Conservation (phyloP, 108 stramenopile species). For the Aurantiochytrium sp. region DNA sequence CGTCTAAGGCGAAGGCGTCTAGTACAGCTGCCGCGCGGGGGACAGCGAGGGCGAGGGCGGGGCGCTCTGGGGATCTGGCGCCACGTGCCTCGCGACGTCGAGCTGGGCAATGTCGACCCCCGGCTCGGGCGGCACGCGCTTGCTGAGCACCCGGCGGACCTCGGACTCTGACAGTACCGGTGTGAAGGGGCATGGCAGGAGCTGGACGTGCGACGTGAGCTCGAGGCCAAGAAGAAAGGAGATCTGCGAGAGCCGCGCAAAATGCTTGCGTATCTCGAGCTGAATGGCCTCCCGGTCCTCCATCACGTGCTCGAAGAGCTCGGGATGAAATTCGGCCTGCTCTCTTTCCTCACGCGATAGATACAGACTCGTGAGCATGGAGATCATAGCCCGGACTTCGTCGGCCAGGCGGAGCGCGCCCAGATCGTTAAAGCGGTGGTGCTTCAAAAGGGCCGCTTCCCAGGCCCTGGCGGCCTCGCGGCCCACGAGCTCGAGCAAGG, state of each 20-base stretch:
- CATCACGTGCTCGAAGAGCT: not conserved
- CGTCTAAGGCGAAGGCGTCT: too few relatives aligned
- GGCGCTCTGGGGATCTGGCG: too few relatives aligned
- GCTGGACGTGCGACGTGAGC: not conserved
- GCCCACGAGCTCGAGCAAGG: not conserved
- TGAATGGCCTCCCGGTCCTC: not conserved
- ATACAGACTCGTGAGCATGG: not conserved
- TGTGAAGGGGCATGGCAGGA: not conserved
- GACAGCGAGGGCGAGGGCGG: too few relatives aligned
- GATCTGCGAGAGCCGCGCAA: not conserved
- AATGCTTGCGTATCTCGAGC: not conserved
- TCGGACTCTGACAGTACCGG: not conserved
- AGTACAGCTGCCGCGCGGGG: too few relatives aligned
- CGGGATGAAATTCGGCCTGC: not conserved
- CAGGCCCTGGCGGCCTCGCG: not conserved
- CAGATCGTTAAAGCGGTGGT: not conserved
- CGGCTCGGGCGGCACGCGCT: not conserved
- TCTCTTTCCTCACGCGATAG: not conserved
- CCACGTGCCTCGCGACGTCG: not conserved
- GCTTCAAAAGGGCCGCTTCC: not conserved
- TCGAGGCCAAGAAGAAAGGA: not conserved
- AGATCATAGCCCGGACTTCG: not conserved
- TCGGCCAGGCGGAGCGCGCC: not conserved
- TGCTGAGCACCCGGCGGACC: not conserved
- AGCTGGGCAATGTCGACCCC: constrained; percentile 4